Base-by-base conservation (phyloP, 2,329 filamentous ascomycete species). In the Phyllosticta citriasiana region DNA sequence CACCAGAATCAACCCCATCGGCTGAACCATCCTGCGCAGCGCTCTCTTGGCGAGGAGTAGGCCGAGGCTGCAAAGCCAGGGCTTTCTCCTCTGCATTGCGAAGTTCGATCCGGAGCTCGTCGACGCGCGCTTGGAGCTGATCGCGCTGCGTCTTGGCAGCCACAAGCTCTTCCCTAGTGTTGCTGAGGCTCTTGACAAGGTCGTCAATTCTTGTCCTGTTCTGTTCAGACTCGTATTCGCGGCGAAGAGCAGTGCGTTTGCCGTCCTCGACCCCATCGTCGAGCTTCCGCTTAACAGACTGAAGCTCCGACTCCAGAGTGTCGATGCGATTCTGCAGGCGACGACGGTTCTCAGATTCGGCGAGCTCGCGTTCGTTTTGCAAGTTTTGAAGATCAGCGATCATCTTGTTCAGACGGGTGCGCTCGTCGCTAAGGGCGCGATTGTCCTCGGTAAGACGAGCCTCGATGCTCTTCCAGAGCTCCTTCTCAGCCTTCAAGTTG, bases 401-500 rank as follows among this genome's bases (percentile, higher is more conserved):
- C 33, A 96, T 80, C 61, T 85, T 87, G 74, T 93, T 96, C 4
- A 97, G 82, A 30, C 92, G 84, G 54, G 86, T 84, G 65, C 91
- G 89, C 72, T 99, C 94, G 63, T 95, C 89, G 52, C 88, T 82
- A 12, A 97, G 79, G 22, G 78, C 84, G 69, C 96, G 91, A 65
- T 94, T 96, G 70, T 97, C 92, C 68, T 94, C 90, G 64, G 84
- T 88, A 53, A 97, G 80, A 58, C 95, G 86, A 65, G 89, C 87
- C 71, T 97, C 92, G 35, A 97, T 96, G 61, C 88, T 90, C 77
- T 94, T 96, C 88, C 89, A 96, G 9, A 99, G 80, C 47, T 91
- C 88, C 76, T 96, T 96, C 74, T 97, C 93, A 0, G 93, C 92
- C 73, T 96, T 96, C 35, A 97, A 82, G 69, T 97, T 97, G 16